Evolutionary conservation across 2,329 filamentous ascomycete species (phyloP), one percentile per base, ranked within the genome.

Genomic region (Exophiala viscosa): DNA sequence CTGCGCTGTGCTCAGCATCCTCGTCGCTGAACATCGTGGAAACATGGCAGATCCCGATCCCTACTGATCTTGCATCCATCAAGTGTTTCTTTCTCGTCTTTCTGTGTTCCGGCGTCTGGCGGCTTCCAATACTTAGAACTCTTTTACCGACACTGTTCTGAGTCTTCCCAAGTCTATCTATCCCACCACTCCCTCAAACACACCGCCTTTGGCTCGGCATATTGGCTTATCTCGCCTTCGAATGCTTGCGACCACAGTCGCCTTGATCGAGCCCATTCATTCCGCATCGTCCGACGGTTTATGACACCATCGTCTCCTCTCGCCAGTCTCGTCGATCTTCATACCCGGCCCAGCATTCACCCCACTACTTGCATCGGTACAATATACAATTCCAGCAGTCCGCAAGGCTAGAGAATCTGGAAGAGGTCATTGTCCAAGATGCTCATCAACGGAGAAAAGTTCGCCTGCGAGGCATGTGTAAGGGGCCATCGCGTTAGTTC

Each of bases 401-500:
- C 23, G 23, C 34, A 36, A 15, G 34, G 20, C 10, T 31, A 31
- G 11, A 42, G 18, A 7, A 8, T 28, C 8, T 28, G 23, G 5
- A 28, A 42, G 17, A 14, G 14, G 20, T 20, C 31, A 17, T 34
- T 9, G 5, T 13, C 45, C 53, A 43, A 43, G 6, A 91, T 91
- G 88, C 80, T 91, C 71, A 88, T 91, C 72, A 85, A 96, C 80
- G 92, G 92, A 73, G 90, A 96, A 78, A 97, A 97, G 79, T 97
- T 84, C 78, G 92, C 92, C 74, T 97, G 92, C 80, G 89, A 95
- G 77, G 91, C 91, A 76, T 99, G 93, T 77, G 90, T 99, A 70
- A 88, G 93, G 74, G 93, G 93, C 69, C 93, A 99, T 78, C 89
- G 93, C 70, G 93, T 99, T 70, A 97, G 91, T 86, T 96, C 93